Evolutionary conservation across 2,329 filamentous ascomycete genomes (phyloP), one percentile per base, ranked within the genome.

Genomic region (Rutstroemia sp.): DNA sequence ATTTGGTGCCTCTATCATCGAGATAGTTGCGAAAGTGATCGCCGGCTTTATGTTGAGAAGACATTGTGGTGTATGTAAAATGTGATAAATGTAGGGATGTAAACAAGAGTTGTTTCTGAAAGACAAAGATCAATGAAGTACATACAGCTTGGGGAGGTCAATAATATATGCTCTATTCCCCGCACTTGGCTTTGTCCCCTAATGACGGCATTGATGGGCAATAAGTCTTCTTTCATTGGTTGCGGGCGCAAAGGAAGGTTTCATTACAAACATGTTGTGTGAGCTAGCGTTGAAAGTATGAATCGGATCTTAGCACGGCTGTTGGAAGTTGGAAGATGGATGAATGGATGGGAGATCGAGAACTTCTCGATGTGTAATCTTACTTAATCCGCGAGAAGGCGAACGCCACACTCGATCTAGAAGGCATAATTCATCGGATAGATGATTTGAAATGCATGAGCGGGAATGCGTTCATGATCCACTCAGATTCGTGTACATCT

Each of bases 21-120:
- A 75, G 70, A 54, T 71, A 75, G 69, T 68, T 7, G 66, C 65
- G 66, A 71, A 71, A 58, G 70, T 73, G 53, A 64, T 68, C 48
- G 68, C 69, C 61, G 64, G 70, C 54, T 71, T 73, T 72, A 63
- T 65, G 64, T 58, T 69, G 60, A 23, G 61, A 57, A 44, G 56
- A 50, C 63, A 65, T 65, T 25, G 50, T 54, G 51, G 27, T 21
- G 17, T 16, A 39, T 21, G 30, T 51, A 14, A 9, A 27, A 34
- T 5, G 9, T 16, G 19, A n/a, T 12, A 17, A 30, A 19, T 23
- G 12, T 19, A 16, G 2, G 12, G 19, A 7, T 12, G 8, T 49
- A 16, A 48, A 23, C 1, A 5, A 45, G 10, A 39, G 19, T 27
- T n/a, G 7, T 25, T 36, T 16, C 7, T 38, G 8, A 16, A 12